Conservation (phyloP, 495 filamentous ascomycete species). For the Penicillium turbatum region DNA sequence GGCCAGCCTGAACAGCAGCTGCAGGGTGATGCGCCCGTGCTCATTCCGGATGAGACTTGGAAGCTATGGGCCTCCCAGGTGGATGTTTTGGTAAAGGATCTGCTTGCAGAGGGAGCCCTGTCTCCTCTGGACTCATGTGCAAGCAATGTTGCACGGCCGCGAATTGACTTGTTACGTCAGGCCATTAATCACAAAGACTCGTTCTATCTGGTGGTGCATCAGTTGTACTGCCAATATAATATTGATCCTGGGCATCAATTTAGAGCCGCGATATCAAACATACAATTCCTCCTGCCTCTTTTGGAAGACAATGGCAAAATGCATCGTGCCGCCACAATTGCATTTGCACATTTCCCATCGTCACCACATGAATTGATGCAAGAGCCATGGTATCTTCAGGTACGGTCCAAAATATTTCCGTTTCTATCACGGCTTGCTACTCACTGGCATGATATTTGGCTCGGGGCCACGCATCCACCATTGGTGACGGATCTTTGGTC, state of each 20-base stretch:
- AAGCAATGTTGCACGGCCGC: constrained; percentile 24
- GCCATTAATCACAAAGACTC: constrained; percentile 53
- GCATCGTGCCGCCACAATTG: not conserved
- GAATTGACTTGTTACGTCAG: constrained; percentile 52
- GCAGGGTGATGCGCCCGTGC: not conserved
- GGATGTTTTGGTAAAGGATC: constrained; percentile 11
- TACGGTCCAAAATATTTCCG: not conserved
- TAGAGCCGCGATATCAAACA: not conserved
- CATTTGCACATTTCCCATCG: constrained; percentile 2
- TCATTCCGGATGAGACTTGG: constrained; percentile 6
- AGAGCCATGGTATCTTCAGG: not conserved
- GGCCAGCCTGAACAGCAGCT: not conserved
- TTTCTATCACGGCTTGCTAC: not conserved
- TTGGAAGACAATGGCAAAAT: constrained; percentile 13
- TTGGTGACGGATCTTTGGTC: not conserved
- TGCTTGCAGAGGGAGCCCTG: not conserved
- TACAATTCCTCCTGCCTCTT: not conserved
- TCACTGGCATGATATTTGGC: not conserved
- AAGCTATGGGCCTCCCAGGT: constrained; percentile 9
- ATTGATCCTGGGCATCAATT: constrained; percentile 6
- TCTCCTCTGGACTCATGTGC: not conserved
- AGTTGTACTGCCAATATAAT: constrained; percentile 57
- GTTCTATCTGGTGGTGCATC: constrained; percentile 65
- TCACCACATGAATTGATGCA: not conserved
- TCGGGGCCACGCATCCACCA: not conserved